Conservation (phyloP, 2,329 filamentous ascomycete genomes). For the Verticillium longisporum region DNA sequence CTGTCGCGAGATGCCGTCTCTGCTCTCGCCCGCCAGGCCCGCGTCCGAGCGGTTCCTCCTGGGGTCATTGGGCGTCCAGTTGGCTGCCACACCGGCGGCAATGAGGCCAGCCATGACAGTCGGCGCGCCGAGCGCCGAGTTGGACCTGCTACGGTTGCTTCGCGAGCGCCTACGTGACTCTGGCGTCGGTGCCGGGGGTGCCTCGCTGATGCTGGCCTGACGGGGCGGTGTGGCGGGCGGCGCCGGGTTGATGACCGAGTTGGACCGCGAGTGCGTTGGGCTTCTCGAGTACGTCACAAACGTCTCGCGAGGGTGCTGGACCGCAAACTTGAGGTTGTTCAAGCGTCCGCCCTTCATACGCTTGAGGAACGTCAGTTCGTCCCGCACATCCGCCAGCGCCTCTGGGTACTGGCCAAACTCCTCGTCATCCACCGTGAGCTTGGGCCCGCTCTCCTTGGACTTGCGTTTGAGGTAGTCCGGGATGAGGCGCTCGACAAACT, state of each 20-base stretch:
- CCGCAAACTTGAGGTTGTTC: constrained; percentile 73
- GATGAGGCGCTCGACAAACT: constrained; percentile 47
- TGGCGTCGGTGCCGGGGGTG: constrained; percentile 43
- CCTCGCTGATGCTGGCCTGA: constrained; percentile 43
- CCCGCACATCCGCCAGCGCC: constrained; percentile 66
- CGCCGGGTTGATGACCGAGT: constrained; percentile 40
- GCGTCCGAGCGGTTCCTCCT: constrained; percentile 13
- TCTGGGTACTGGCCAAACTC: constrained; percentile 62
- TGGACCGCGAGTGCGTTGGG: constrained; percentile 57
- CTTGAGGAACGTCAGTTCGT: constrained; percentile 76
- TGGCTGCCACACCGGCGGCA: constrained; percentile 67
- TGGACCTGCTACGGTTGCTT: constrained; percentile 58
- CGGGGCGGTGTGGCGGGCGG: constrained; percentile 57
- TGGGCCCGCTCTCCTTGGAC: constrained; percentile 37
- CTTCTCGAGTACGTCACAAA: constrained; percentile 56
- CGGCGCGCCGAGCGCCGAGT: constrained; percentile 67
- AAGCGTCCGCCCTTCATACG: constrained; percentile 74
- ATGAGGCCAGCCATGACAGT: constrained; percentile 81
- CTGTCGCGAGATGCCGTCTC: background rate
- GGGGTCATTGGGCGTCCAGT: constrained; percentile 66
- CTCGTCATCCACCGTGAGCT: constrained; percentile 57
- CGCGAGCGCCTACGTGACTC: constrained; percentile 60
- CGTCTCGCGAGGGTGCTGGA: constrained; percentile 67
- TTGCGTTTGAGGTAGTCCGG: constrained; percentile 45
- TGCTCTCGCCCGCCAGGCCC: constrained; percentile 6